Evolutionary conservation across 2,329 filamentous ascomycete species (phyloP).

Genomic region (Colletotrichum sp.): DNA sequence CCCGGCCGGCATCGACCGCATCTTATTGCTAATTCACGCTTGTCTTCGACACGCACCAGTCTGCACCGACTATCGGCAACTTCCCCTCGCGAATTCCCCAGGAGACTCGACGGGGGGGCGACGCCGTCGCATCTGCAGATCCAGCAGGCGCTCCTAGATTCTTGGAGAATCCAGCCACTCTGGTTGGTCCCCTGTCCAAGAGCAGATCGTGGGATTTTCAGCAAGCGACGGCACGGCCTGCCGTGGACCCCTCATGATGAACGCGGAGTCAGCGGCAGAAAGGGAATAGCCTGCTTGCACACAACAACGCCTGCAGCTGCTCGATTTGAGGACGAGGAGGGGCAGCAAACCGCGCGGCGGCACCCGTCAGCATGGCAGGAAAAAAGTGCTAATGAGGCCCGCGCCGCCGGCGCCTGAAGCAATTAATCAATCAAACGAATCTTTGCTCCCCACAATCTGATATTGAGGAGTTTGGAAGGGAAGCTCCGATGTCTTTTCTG

Average conservation of each 20-base stretch:
- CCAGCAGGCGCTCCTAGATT: not conserved
- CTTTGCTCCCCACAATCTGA: not conserved
- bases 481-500: slow-evolving; percentile 9
- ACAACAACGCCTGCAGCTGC: not conserved
- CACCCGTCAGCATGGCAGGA: not conserved
- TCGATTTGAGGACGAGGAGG: not conserved
- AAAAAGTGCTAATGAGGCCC: not conserved
- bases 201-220: not conserved
- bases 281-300: not conserved
- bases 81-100: not conserved
- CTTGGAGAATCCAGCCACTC: not conserved
- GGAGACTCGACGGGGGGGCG: not conserved
- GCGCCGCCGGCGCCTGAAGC: slow-evolving; percentile 19
- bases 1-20: not conserved
- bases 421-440: not conserved
- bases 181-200: not conserved
- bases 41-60: not conserved
- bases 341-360: not conserved
- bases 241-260: not conserved
- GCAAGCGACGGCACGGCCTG: slow-evolving; percentile 8
- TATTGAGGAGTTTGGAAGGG: not conserved
- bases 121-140: slow-evolving; percentile 6
- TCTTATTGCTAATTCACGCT: slow-evolving; percentile 6
- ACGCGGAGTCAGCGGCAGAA: not conserved
- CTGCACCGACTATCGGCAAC: slow-evolving; percentile 5